Base-by-base conservation (phyloP, 208 protist genomes). In the Angomonas ambiguus region DNA sequence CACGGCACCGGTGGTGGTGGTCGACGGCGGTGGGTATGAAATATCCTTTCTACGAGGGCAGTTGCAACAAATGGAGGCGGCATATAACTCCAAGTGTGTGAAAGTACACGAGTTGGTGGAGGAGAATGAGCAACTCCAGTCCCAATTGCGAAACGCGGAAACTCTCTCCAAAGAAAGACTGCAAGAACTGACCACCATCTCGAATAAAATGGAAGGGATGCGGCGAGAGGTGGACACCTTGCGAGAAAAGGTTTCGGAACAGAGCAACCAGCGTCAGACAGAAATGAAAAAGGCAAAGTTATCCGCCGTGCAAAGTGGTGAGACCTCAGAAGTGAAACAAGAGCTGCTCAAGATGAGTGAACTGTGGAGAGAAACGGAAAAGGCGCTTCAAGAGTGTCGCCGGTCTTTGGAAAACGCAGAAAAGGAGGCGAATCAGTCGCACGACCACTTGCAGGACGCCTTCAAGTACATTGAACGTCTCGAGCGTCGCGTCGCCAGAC, bases 341-440 rank as follows among this genome's bases (percentile, higher is more conserved):
- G 85, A 94, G 60, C 71, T 85, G 33, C 42, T 53, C 6, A 77
- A 87, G 32, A 65, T 95, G 57, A 80, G 77, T 0, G 70, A 83
- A 56, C 73, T 95, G 30, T 95, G 89, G 86, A 76, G 89, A n/a
- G 85, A 93, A 51, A 93, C 89, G n/a, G 85, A 95, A 71, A 79
- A 79, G 3, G 79, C 83, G 30, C 64, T 90, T 42, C 89, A 95
- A 67, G 89, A 95, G 71, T 72, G 79, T 1, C 77, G 78, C 5
- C 83, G 89, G 22, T 53, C 78, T 0, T 76, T 91, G n/a, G 89
- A 95, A 60, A 90, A 88, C 56, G 66, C 86, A 0, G 89, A 93
- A 62, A 87, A 88, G 60, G 85, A 95, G 74, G 72, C 84, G 0
- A 75, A 51, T 45, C 65, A 81, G 10, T 84, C 89, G 27, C 83